Conservation (phyloP, 2,329 filamentous ascomycete species). For the Rasamsonia emersonii region DNA sequence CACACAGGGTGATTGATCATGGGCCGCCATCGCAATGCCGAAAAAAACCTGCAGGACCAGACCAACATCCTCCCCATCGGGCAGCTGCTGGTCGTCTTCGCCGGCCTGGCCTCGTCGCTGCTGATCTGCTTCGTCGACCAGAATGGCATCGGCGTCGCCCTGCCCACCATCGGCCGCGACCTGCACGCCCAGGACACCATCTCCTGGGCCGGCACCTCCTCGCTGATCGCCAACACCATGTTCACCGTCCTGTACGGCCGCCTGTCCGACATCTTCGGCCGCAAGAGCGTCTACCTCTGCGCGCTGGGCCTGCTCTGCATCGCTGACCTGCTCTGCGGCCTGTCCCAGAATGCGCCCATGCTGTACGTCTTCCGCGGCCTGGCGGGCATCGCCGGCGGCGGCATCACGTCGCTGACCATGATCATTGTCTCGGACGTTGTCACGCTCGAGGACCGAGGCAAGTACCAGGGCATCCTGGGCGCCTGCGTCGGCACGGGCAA, state of each 20-base stretch:
- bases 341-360: conserved; percentile 47
- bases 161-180: conserved; percentile 46
- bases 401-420: conserved; percentile 51
- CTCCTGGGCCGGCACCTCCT: conserved; percentile 65
- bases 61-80: conserved; percentile 48
- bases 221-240: conserved; percentile 56
- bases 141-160: conserved; percentile 46
- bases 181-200: conserved; percentile 40
- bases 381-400: conserved; percentile 54
- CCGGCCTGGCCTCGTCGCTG: conserved; percentile 43
- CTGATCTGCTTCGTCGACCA: conserved; percentile 51
- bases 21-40: conserved; percentile 28
- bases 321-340: conserved; percentile 51
- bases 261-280: conserved; percentile 53
- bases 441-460: conserved; percentile 50
- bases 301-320: conserved; percentile 46
- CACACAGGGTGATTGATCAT: no score
- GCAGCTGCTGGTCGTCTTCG: conserved; percentile 41
- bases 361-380: conserved; percentile 55
- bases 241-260: conserved; percentile 59
- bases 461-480: conserved; percentile 43
- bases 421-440: conserved; percentile 56
- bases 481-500: conserved; percentile 39
- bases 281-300: conserved; percentile 50
- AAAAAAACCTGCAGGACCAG: conserved; percentile 45